Evolutionary conservation across 2,329 filamentous ascomycete species (phyloP).

Genomic region (Ascochyta fabae): DNA sequence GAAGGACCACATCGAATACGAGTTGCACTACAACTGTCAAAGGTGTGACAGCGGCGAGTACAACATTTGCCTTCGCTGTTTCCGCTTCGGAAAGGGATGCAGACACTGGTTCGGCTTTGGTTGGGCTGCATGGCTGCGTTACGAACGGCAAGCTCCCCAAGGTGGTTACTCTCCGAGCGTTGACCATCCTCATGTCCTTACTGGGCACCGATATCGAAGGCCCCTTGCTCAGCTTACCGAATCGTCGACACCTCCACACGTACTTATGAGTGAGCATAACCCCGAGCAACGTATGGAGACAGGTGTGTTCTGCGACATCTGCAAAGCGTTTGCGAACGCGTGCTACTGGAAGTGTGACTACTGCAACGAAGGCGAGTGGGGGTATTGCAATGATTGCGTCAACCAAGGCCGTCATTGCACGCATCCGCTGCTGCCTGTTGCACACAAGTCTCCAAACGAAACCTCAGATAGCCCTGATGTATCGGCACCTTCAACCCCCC

Average conservation of each 20-base stretch:
- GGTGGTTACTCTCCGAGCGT: slow-evolving; percentile 50
- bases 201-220: slow-evolving; percentile 53
- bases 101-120: slow-evolving; percentile 90
- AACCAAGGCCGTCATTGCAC: slow-evolving; percentile 82
- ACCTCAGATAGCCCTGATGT: slow-evolving; percentile 13
- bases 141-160: slow-evolving; percentile 57
- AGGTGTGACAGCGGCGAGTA: slow-evolving; percentile 74
- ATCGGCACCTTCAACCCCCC: slow-evolving; percentile 24
- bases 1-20: slow-evolving; percentile 78
- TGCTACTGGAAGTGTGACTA: slow-evolving; percentile 89
- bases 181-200: slow-evolving; percentile 61
- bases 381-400: slow-evolving; percentile 87
- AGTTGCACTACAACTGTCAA: slow-evolving; percentile 82
- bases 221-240: slow-evolving; percentile 33
- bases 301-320: slow-evolving; percentile 84
- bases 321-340: slow-evolving; percentile 74
- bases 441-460: slow-evolving; percentile 57
- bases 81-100: slow-evolving; percentile 77
- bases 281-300: slow-evolving; percentile 72
- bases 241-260: slow-evolving; percentile 29
- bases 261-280: slow-evolving; percentile 66
- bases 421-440: slow-evolving; percentile 79
- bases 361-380: slow-evolving; percentile 95
- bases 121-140: slow-evolving; percentile 70
- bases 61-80: slow-evolving; percentile 83